Percentiles rank a stretch among this genome's conserved stretches.
These are phyloP conservation scores for Pseudisothecium myosuroides DNA, from an alignment of 225 moss, liverwort and hornwort species.

Conservation along the genomic window DNA sequence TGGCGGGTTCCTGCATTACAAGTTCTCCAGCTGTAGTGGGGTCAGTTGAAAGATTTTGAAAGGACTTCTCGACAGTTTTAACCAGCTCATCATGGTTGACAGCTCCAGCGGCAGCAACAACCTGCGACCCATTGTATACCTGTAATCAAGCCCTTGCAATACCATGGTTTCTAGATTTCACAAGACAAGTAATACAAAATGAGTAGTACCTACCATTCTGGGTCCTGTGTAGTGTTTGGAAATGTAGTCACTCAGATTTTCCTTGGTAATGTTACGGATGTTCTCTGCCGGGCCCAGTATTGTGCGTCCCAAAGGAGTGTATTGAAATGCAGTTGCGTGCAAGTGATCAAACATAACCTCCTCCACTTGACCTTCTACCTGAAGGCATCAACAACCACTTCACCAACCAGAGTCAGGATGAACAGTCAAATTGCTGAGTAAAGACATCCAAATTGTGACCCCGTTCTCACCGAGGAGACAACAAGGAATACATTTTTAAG, in stretches of 20 bases:
- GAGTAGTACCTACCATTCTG: conserved; percentile 54
- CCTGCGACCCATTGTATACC: conserved; percentile 20
- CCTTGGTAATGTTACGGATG: conserved; percentile 57
- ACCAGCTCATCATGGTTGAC: conserved; percentile 69
- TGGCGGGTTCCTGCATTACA: conserved; percentile 58
- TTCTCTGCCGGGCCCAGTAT: conserved; percentile 81
- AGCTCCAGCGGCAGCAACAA: conserved; percentile 76
- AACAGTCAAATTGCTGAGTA: background rate
- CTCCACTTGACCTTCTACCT: conserved; percentile 91
- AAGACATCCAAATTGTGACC: background rate
- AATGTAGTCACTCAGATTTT: conserved; percentile 72
- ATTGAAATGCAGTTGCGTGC: conserved; percentile 83
- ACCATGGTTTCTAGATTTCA: background rate
- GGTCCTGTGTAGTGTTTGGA: conserved; percentile 77
- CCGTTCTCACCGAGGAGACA: background rate
- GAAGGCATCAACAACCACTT: background rate
- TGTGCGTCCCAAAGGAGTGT: conserved; percentile 75
- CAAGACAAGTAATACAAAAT: background rate
- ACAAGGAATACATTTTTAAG: background rate
- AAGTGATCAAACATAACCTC: conserved; percentile 82
- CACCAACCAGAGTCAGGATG: background rate
- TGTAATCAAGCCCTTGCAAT: background rate
- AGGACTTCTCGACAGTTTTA: conserved; percentile 56
- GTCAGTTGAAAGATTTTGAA: conserved; percentile 53
- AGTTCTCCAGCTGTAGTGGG: conserved; percentile 53